Percentiles rank a stretch among this genome's conserved stretches.
These are phyloP conservation scores for Pyrenula aspistea DNA, from an alignment of 495 filamentous ascomycete genomes.

Conservation along the genomic window DNA sequence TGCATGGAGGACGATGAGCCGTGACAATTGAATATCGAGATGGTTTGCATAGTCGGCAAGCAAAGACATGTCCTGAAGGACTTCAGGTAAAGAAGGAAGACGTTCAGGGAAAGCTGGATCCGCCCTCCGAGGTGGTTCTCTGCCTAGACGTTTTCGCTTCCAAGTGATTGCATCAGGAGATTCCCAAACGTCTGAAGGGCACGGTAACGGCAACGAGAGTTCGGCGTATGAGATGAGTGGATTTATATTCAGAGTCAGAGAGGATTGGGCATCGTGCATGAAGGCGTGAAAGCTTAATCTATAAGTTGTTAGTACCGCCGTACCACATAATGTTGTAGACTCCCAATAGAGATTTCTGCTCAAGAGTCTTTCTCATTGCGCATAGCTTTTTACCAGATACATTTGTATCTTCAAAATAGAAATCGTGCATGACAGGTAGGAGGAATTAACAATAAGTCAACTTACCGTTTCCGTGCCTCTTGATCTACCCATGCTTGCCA, in stretches of 20 bases:
- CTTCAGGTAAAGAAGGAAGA: constrained; percentile 35
- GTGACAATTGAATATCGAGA: constrained; percentile 38
- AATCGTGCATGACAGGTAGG: too few species aligned
- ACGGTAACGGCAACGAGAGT: constrained; percentile 45
- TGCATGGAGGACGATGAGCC: constrained; percentile 40
- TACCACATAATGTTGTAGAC: too few species aligned
- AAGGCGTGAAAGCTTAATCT: constrained; percentile 47
- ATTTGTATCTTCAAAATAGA: too few species aligned
- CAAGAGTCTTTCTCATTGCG: too few species aligned
- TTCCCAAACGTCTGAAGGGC: constrained; percentile 40
- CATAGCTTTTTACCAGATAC: too few species aligned
- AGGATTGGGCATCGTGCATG: constrained; percentile 44
- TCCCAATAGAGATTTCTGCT: too few species aligned
- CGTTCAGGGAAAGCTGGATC: constrained; percentile 17
- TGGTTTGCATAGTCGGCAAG: constrained; percentile 23
- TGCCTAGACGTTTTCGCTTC: constrained; percentile 34
- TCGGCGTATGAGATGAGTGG: constrained; percentile 54
- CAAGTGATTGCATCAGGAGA: constrained; percentile 42
- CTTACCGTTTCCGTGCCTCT: constrained; percentile 40
- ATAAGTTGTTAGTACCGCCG: not conserved
- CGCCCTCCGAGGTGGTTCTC: constrained; percentile 1
- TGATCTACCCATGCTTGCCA: constrained; percentile 48
- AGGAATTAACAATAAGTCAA: not conserved
- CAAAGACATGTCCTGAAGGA: constrained; percentile 37
- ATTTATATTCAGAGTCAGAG: constrained; percentile 42